Evolutionary conservation across 805 yeast species (phyloP), one percentile per base, ranked within the genome.

Genomic region (Lipomyces mesembrius): DNA sequence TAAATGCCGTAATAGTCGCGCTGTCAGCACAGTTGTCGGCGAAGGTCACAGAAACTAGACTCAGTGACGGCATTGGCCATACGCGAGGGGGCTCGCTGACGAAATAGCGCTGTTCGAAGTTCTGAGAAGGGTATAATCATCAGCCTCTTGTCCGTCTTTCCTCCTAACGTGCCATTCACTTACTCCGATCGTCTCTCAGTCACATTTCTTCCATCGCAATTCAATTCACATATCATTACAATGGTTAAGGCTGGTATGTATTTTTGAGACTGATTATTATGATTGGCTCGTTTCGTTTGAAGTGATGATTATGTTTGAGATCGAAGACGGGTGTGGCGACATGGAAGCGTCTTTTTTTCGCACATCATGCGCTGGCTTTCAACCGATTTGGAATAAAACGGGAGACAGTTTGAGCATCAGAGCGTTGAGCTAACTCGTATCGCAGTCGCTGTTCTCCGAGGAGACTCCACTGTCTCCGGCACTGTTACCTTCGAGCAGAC

Each of bases 391-490:
- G 14, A 29, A 17, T 22, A 56, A 20, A 22, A 29, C 35, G 32
- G 35, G 9, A n/a, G n/a, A 22, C 54, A 27, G 14, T 59, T 65
- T 32, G 32, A 55, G 60, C 22, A 52, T 39, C n/a, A 20, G 29
- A 27, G 22, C 27, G 43, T 32, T 60, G 49, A 22, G 32, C 46
- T 39, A 14, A 6, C n/a, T 54, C 53, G 55, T 60, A 64, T 39
- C 39, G 12, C 76, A 85, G 98, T 95, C 79, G 98, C 98, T 79
- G 96, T 95, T 76, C 83, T 95, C 75, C 92, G 96, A 83, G 99
- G 99, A 76, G 98, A 92, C 79, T 85, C 96, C 68, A 87, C 87
- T 75, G 97, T 95, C 74, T 80, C 88, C 71, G 99, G 99, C 78
- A 81, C 85, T 72, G 98, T 95, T 74, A 81, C 85, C 73, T 94